Percentiles rank a stretch among this genome's conserved stretches.
Evolutionary conservation across 2,329 filamentous ascomycete species (phyloP).

Genomic region (Bimuria novae-zelandiae): DNA sequence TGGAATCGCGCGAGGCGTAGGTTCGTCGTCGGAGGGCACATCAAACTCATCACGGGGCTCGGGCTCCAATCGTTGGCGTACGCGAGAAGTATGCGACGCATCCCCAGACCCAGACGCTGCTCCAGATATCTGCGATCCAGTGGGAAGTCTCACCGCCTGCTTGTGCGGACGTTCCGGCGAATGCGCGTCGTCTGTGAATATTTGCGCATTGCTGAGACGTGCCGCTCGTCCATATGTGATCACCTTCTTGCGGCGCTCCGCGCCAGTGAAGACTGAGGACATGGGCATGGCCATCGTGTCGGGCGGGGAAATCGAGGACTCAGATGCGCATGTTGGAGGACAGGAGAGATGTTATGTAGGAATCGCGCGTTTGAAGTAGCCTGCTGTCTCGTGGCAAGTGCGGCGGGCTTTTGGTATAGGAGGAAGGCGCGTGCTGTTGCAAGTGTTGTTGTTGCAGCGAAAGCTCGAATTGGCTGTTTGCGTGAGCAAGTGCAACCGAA

Average conservation of each 20-base stretch:
- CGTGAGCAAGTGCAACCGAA: background rate
- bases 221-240: slow-evolving; percentile 47
- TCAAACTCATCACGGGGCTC: slow-evolving; percentile 45
- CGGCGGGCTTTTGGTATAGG: background rate
- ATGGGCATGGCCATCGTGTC: slow-evolving; percentile 30
- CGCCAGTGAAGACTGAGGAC: slow-evolving; percentile 33
- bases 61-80: slow-evolving; percentile 15
- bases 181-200: slow-evolving; percentile 26
- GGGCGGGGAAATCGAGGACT: slow-evolving; percentile 11
- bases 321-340: slow-evolving; percentile 28
- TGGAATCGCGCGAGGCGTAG: slow-evolving; percentile 9
- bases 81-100: no score
- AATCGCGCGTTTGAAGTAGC: background rate
- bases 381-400: background rate
- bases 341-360: background rate
- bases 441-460: background rate
- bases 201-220: slow-evolving; percentile 27
- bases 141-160: slow-evolving; percentile 14
- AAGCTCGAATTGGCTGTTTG: background rate
- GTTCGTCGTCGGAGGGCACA: slow-evolving; percentile 47
- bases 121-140: slow-evolving; percentile 16
- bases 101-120: slow-evolving; percentile 9
- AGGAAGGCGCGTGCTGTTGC: background rate
- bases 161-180: slow-evolving; percentile 43
- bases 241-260: slow-evolving; percentile 44